Evolutionary conservation across 2,329 filamentous ascomycete genomes (phyloP).

Genomic region (Mollisiaceae sp.): DNA sequence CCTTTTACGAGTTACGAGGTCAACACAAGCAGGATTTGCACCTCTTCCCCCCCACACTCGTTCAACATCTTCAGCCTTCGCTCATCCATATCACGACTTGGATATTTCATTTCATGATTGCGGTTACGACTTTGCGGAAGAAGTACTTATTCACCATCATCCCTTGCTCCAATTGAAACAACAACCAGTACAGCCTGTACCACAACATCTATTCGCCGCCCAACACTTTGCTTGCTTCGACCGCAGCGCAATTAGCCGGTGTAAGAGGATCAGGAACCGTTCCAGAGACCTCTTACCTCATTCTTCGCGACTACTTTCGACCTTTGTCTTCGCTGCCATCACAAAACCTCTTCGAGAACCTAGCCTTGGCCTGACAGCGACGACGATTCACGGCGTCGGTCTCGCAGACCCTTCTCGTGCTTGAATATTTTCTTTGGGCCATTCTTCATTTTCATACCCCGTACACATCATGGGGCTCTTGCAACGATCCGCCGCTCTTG

Average conservation of each 20-base stretch:
- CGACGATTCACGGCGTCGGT: neutral
- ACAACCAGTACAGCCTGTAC: constrained; percentile 11
- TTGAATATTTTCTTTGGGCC: neutral
- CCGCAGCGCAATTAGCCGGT: neutral
- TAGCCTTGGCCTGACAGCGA: constrained; percentile 6
- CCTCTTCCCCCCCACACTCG: constrained; percentile 6
- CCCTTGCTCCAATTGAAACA: constrained; percentile 18
- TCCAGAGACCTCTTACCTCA: neutral
- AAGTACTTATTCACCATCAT: constrained; percentile 11
- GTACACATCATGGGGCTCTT: constrained; percentile 31
- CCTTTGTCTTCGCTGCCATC: neutral
- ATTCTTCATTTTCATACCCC: constrained; percentile 1
- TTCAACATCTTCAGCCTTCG: constrained; percentile 14
- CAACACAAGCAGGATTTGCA: constrained; percentile 11
- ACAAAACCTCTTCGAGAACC: neutral
- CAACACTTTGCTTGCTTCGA: neutral
- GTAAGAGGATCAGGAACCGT: neutral
- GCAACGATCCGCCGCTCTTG: constrained; percentile 26
- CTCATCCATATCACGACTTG: constrained; percentile 10
- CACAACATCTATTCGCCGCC: constrained; percentile 13
- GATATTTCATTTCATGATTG: neutral
- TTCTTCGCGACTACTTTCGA: neutral
- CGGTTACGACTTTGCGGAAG: neutral
- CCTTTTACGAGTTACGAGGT: constrained; percentile 15
- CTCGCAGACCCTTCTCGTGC: neutral